Evolutionary conservation across 2,329 filamentous ascomycete genomes (phyloP).

Genomic region (Monascus ruber): DNA sequence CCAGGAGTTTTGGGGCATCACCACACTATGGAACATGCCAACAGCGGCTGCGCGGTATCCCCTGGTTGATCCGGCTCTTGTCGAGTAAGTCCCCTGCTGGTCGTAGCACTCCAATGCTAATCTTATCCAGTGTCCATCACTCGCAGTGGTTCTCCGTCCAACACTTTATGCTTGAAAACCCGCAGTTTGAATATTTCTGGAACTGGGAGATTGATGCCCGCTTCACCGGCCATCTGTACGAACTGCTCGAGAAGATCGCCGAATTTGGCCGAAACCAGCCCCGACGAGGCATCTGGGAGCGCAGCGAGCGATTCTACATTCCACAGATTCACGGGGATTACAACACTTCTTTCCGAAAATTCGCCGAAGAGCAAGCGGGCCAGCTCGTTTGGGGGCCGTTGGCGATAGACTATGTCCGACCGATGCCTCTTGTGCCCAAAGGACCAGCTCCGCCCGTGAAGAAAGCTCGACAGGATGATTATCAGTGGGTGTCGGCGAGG

Average conservation of each 20-base stretch:
- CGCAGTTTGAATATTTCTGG: constrained; percentile 67
- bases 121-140: constrained; percentile 40
- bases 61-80: constrained; percentile 39
- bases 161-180: constrained; percentile 61
- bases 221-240: constrained; percentile 64
- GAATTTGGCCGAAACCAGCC: constrained; percentile 44
- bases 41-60: constrained; percentile 39
- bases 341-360: constrained; percentile 10
- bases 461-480: constrained; percentile 52
- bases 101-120: constrained; percentile 12
- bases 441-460: constrained; percentile 52
- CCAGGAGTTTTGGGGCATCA: constrained; percentile 57
- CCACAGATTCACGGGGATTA: constrained; percentile 43
- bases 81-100: constrained; percentile 26
- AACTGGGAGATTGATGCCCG: constrained; percentile 73
- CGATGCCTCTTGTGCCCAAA: constrained; percentile 36
- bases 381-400: constrained; percentile 57
- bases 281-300: constrained; percentile 48
- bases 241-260: constrained; percentile 56
- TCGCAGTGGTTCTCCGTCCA: constrained; percentile 63
- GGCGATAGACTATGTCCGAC: constrained; percentile 43
- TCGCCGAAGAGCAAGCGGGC: constrained; percentile 29
- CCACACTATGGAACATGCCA: constrained; percentile 60
- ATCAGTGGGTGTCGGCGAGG: constrained; percentile 64
- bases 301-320: constrained; percentile 46